phyloP scores from a whole-genome alignment of 2,329 filamentous ascomycete genomes.

The Scortechinia acanthostroma region DNA sequence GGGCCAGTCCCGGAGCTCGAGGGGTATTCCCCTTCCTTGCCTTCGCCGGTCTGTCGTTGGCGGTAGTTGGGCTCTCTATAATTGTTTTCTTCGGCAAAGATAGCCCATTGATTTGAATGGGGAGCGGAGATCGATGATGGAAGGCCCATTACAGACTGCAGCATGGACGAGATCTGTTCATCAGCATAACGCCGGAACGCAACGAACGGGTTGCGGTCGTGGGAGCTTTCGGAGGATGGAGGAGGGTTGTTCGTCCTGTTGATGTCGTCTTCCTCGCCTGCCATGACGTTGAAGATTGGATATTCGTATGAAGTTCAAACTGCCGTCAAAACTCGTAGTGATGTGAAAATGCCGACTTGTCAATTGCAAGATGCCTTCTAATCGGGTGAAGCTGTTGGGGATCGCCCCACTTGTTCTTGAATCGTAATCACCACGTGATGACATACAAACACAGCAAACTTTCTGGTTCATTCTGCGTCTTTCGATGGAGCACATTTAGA shows the following conservation, averaged over 20 bases:
- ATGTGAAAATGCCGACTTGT: too few relatives aligned
- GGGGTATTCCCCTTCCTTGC: neutral
- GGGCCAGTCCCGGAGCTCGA: neutral
- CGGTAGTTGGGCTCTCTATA: neutral
- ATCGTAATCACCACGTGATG: too few relatives aligned
- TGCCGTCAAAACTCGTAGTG: too few relatives aligned
- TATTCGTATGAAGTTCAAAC: too few relatives aligned
- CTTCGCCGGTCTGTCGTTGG: neutral
- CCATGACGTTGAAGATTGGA: too few relatives aligned
- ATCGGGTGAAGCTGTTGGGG: neutral
- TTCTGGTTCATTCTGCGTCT: too few relatives aligned
- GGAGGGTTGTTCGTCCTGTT: conserved; percentile 3
- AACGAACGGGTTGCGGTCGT: conserved; percentile 45
- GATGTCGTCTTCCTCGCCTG: too few relatives aligned
- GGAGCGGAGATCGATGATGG: conserved; percentile 22
- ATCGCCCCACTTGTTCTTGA: conserved; percentile 4
- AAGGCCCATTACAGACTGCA: conserved; percentile 39
- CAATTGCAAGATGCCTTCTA: too few relatives aligned
- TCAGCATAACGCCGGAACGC: conserved; percentile 54
- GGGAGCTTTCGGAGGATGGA: conserved; percentile 8
- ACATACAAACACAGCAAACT: too few relatives aligned
- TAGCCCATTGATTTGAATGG: conserved; percentile 19
- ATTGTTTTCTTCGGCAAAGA: conserved; percentile 5
- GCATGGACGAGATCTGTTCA: conserved; percentile 42
- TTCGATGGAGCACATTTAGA: too few relatives aligned